Evolutionary conservation across 257 asterid genomes (phyloP), one percentile per base, ranked within the genome.

Genomic region (Anisodus acutangulus): DNA sequence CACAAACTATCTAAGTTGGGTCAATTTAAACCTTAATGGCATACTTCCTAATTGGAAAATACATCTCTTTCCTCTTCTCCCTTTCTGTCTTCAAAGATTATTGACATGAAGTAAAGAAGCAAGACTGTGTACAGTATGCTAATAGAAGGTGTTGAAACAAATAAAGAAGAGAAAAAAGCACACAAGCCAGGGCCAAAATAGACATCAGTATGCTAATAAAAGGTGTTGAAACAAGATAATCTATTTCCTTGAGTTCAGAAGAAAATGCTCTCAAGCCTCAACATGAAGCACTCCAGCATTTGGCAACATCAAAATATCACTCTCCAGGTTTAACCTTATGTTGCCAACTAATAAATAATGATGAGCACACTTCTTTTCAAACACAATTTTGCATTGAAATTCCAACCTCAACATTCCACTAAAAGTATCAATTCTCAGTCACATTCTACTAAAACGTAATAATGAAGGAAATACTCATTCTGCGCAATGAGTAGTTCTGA

Each of bases 21-120:
- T 58, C 2, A 85, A 57, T 13, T 86, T 88, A 91, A 78, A 89
- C 97, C 81, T 92, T 92, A 64, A 94, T 90, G 8, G 98, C 97
- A 82, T 89, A 94, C 88, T 94, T 94, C 49, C 98, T 91, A 90
- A 86, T 2, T 17, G 95, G 97, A 84, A 88, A 94, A 82, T 90
- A 94, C 93, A 85, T 92, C 85, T 91, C 98, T 84, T 85, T 93
- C 91, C 91, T 92, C 86, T 92, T 92, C 91, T 91, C 84, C 87
- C 88, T 90, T 62, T 89, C 94, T 0, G 95, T 90, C 95, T 91
- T 92, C 93, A 92, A 83, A 63, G 93, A 91, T 31, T 31, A 31
- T 31, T 31, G 35, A 31, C 35, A 4, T 22, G 16, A 10, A 63
- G 41, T 26, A 26, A 64, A 26, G 43, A 9, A 63, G 41, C 70